Evolutionary conservation across 2,329 filamentous ascomycete species (phyloP).

Genomic region (Pseudopithomyces chartarum): DNA sequence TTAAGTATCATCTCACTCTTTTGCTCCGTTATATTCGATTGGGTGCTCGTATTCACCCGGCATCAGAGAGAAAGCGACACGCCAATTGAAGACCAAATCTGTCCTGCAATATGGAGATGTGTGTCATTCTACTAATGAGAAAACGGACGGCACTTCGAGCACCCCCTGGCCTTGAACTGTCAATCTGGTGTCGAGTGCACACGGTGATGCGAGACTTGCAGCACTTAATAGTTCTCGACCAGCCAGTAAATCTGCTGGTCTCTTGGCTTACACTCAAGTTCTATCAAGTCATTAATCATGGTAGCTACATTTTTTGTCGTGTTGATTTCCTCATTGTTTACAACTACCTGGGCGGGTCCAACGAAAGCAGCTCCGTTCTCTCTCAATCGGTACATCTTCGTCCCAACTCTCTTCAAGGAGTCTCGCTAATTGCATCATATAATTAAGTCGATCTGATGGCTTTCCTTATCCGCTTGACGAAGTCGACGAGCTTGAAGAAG

Average conservation of each 20-base stretch:
- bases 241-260: background rate
- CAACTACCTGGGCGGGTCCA: constrained; percentile 16
- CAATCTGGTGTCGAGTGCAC: too few species aligned
- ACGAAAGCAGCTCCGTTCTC: constrained; percentile 10
- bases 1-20: background rate
- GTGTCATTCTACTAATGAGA: background rate
- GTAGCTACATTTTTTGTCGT: background rate
- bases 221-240: background rate
- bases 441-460: constrained; percentile 15
- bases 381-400: constrained; percentile 10
- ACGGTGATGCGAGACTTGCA: background rate
- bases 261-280: background rate
- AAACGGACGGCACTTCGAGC: background rate
- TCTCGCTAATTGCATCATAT: background rate
- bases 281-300: background rate
- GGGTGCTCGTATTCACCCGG: background rate
- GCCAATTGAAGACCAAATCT: background rate
- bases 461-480: constrained; percentile 31
- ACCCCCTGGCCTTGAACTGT: background rate
- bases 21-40: background rate
- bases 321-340: constrained; percentile 12
- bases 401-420: background rate
- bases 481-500: constrained; percentile 26
- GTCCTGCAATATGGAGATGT: background rate
- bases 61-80: background rate